Base-by-base conservation (phyloP, 1,139 yeast species). In the Sugiyamaella sp. region DNA sequence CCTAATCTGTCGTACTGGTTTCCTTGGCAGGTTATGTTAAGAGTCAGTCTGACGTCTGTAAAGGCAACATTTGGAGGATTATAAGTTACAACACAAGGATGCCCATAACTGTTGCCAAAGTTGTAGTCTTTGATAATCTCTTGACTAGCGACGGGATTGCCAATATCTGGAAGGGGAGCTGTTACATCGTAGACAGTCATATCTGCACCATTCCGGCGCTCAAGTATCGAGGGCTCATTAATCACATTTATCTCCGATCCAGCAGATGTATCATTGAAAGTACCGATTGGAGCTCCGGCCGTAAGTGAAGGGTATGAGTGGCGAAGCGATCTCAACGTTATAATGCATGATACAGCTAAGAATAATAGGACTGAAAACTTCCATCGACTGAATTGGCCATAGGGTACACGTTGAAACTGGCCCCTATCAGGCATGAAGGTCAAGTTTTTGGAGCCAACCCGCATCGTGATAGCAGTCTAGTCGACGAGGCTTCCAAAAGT, bases 1-100 rank as follows among this genome's bases (percentile, higher is more conserved):
- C 85, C 87, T 62, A 89, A 74, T 54, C 96, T 75, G 66, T 89
- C 96, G 63, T 80, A 88, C 67, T 89, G 96, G 12, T 80, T 78
- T 9, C 93, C 93, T 42, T 71, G 74, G 3, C 82, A 82, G 4
- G 80, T 70, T 2, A 86, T 82, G 47, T 80, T 76, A 49, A 89
- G 71, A 3, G 81, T 77, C 46, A 87, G 71, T 0, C 82, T 79
- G 14, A 87, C 89, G 59, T 80, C 80, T 60, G 84, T 81, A 68
- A 81, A 89, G 1, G 71, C 68, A 17, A 67, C 62, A 3, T 65
- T 60, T 1, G 79, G 78, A 2, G 83, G 79, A 2, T 49, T 46
- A 59, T 80, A 81, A 1, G 63, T 55, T 5, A 67, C 73, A 1
- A 69, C 66, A 33, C 72, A 77, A 0, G 88, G 87, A 10, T 67